Conservation (phyloP, 108 stramenopile species). For the Aurantiochytrium sp. region DNA sequence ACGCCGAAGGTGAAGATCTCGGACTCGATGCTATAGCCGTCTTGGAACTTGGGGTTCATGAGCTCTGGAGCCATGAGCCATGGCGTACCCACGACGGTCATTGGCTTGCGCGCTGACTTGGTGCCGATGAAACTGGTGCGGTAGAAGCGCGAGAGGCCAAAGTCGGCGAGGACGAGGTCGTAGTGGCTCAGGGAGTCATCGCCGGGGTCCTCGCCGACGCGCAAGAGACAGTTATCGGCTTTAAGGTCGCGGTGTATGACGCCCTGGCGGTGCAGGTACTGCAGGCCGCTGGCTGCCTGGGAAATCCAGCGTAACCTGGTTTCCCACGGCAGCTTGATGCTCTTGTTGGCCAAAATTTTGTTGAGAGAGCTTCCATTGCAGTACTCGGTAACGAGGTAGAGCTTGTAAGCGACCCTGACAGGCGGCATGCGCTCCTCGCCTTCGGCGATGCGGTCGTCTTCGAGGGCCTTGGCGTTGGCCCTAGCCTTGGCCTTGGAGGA, state of each 20-base stretch:
- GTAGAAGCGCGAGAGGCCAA: not conserved
- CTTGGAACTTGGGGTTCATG: conserved; percentile 3
- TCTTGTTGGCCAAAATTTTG: not conserved
- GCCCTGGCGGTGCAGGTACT: not conserved
- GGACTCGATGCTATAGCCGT: conserved; percentile 6
- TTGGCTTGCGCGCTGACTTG: not conserved
- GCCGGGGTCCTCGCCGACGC: not conserved
- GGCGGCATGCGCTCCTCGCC: too few relatives aligned
- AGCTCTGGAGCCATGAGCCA: conserved; percentile 29
- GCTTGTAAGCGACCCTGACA: not conserved
- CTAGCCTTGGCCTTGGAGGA: too few relatives aligned
- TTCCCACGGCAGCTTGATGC: not conserved
- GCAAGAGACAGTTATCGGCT: not conserved
- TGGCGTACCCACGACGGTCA: conserved; percentile 8
- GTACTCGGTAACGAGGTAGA: conserved; percentile 9
- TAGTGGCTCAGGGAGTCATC: not conserved
- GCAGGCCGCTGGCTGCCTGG: not conserved
- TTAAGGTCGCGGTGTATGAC: conserved; percentile 30
- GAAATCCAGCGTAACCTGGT: not conserved
- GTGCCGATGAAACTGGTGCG: not conserved
- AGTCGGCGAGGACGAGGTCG: not conserved
- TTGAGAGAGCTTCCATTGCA: not conserved
- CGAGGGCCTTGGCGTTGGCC: too few relatives aligned
- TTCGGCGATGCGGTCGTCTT: too few relatives aligned
- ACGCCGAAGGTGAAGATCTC: conserved; percentile 19